Evolutionary conservation across 2,329 filamentous ascomycete species (phyloP).

Genomic region (Colletotrichum limetticola): DNA sequence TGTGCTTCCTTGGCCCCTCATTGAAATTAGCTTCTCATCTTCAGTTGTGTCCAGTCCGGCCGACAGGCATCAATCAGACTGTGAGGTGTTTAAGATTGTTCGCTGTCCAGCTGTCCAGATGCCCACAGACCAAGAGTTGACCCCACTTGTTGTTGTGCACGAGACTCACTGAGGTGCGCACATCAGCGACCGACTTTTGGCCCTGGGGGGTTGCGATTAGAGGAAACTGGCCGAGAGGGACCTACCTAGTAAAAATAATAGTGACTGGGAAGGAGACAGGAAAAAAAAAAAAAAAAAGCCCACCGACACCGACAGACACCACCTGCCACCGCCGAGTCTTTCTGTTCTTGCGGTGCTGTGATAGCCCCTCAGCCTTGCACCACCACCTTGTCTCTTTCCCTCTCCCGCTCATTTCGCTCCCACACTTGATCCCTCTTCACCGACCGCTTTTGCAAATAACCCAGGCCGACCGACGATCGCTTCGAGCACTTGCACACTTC

Average conservation of each 20-base stretch:
- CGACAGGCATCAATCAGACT: constrained; percentile 43
- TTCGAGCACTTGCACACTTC: neutral
- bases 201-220: constrained; percentile 34
- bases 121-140: neutral
- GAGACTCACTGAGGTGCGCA: neutral
- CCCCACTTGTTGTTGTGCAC: constrained; percentile 47
- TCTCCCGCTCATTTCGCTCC: neutral
- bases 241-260: neutral
- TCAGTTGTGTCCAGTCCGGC: constrained; percentile 4
- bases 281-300: constrained; percentile 16
- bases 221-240: neutral
- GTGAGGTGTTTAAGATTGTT: constrained; percentile 36
- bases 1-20: constrained; percentile 14
- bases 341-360: constrained; percentile 2
- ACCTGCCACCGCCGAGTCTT: constrained; percentile 43
- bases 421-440: neutral
- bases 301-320: constrained; percentile 43
- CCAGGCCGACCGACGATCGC: neutral
- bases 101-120: neutral
- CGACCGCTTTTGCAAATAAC: neutral
- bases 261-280: neutral
- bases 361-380: constrained; percentile 36
- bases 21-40: constrained; percentile 16
- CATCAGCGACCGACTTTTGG: constrained; percentile 48
- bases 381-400: neutral